These are phyloP conservation scores for Globisporangium abappressorium DNA, from an alignment of 352 stramenopile genomes.

Conservation along the genomic window DNA sequence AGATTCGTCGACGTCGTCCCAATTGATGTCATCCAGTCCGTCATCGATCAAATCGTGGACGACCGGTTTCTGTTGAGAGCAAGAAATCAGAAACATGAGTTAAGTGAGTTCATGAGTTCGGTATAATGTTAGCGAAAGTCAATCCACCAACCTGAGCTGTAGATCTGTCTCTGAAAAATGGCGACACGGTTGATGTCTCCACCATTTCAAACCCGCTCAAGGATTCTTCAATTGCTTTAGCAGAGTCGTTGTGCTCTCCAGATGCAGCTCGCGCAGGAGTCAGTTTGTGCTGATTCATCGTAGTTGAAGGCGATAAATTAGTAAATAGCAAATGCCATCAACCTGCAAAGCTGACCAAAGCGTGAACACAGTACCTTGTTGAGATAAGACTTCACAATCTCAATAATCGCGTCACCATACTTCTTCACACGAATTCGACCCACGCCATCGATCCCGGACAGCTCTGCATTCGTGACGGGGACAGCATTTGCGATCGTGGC, in stretches of 20 bases:
- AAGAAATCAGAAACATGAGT: background rate
- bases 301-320: background rate
- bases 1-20: conserved; percentile 47
- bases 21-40: conserved; percentile 64
- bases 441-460: conserved; percentile 80
- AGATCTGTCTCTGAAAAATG: conserved; percentile 47
- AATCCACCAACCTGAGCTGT: conserved; percentile 7
- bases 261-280: conserved; percentile 35
- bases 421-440: conserved; percentile 84
- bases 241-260: conserved; percentile 16
- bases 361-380: conserved; percentile 43
- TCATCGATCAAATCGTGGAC: conserved; percentile 30
- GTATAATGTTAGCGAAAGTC: background rate
- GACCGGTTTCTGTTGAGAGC: background rate
- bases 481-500: conserved; percentile 77
- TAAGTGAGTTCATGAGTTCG: background rate
- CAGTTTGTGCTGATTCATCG: conserved; percentile 51
- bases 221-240: conserved; percentile 35
- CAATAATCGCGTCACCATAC: conserved; percentile 80
- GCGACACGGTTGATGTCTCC: conserved; percentile 29
- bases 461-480: conserved; percentile 67
- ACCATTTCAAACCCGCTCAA: conserved; percentile 25
- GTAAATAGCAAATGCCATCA: background rate
- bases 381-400: conserved; percentile 79
- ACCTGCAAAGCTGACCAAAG: background rate